A percentile compares a stretch with the other conserved stretches of the same genome.
These are phyloP conservation scores for Canavalia gladiata DNA, from an alignment of 306 rosid genomes.

Conservation along the genomic window DNA sequence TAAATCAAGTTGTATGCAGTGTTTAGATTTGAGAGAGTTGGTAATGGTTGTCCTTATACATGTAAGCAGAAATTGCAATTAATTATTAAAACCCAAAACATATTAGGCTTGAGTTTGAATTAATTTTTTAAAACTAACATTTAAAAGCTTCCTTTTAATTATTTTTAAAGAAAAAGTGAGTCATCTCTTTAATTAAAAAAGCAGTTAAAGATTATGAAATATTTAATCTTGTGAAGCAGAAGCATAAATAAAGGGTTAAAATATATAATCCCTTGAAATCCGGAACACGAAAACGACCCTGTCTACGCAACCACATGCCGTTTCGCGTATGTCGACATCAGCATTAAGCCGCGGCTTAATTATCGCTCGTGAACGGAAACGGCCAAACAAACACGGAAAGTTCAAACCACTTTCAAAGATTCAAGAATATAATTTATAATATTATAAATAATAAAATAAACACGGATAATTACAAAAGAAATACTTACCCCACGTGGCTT, in stretches of 20 bases:
- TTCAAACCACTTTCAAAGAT: conserved; percentile 32
- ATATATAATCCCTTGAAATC: conserved; percentile 26
- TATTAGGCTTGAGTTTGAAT: neutral
- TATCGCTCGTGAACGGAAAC: conserved; percentile 27
- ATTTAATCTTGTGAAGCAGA: neutral
- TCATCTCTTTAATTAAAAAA: neutral
- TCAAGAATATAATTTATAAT: conserved; percentile 5
- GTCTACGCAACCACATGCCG: conserved; percentile 31
- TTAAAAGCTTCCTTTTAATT: too few relatives aligned
- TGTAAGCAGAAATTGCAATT: neutral
- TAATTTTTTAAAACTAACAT: too few relatives aligned
- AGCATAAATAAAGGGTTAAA: neutral
- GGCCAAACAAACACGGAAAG: conserved; percentile 14
- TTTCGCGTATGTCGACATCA: conserved; percentile 34
- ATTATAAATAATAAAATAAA: neutral
- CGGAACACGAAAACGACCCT: conserved; percentile 41
- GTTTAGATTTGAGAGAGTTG: neutral
- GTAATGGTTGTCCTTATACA: conserved; percentile 5
- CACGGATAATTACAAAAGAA: neutral
- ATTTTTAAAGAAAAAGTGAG: too few relatives aligned
- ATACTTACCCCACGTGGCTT: conserved; percentile 62
- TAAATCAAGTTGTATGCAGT: neutral
- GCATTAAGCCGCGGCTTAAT: conserved; percentile 5
- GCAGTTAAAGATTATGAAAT: neutral
- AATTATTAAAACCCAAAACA: neutral